Evolutionary conservation across 2,329 filamentous ascomycete species (phyloP), one percentile per base, ranked within the genome.

Genomic region (Chaetothyriales sp.): DNA sequence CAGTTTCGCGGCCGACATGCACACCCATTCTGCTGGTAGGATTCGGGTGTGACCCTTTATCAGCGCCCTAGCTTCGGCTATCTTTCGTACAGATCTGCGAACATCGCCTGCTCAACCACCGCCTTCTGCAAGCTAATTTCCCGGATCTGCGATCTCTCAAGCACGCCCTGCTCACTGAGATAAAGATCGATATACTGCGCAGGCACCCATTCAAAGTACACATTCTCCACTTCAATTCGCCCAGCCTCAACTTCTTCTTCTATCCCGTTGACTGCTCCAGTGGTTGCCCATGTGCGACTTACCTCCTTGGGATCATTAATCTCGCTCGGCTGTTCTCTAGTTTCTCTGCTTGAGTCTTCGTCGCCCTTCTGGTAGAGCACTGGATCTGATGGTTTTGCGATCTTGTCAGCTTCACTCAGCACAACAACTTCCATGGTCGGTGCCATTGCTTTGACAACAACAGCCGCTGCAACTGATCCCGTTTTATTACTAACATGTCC

Each of bases 401-500:
- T 72, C 64, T 85, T 86, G 47, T 82, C 81, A 5, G 72, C 68
- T 51, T 82, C 78, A 45, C 76, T 75, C 3, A 85, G 57, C 0
- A 80, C 75, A 2, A 83, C 63, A 0, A 82, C 68, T 37, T 33
- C 13, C 8, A 18, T 15, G 7, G 28, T 25, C 7, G 73, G 70
- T 3, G 72, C 70, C 2, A 76, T 64, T 48, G 75, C 64, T 50
- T 71, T 77, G 6, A 77, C 75, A 48, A 75, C 72, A 1, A 84
- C 67, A 0, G 78, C 72, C 1, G 77, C 73, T 1, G 79, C 74
- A 5, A 85, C 64, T 1, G 79, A 82, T 0, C 82, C 82, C 0
- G 74, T 80, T 64, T 85, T 86, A 65, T 85, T 86, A 63, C 75
- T 80, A 18, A 85, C 76, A 28, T 77, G 74, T 1, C 80, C 82